Conservation (phyloP, 495 filamentous ascomycete species). For the Rostrohypoxylon terebratum region DNA sequence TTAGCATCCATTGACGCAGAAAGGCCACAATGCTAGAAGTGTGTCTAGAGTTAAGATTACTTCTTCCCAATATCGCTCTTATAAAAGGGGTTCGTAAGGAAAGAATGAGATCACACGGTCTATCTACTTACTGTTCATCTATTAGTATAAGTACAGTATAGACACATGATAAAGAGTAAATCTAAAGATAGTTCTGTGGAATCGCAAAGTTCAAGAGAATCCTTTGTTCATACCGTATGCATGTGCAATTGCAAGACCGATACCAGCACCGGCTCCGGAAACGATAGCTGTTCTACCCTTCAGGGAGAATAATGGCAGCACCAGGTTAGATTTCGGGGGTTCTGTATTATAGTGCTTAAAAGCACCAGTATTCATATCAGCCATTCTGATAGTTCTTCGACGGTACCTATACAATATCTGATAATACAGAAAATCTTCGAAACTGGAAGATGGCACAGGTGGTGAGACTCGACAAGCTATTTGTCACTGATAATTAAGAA, state of each 20-base stretch:
- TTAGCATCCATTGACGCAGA: slow-evolving; percentile 45
- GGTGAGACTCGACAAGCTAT: background rate
- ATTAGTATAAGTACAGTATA: slow-evolving; percentile 14
- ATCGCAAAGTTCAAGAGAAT: background rate
- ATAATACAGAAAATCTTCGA: background rate
- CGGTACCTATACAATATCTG: background rate
- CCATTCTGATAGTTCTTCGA: slow-evolving; percentile 47
- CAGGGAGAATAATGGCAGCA: slow-evolving; percentile 85
- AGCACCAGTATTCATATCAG: slow-evolving; percentile 62
- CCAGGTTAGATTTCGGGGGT: slow-evolving; percentile 68
- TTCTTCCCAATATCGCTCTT: background rate
- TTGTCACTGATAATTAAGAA: background rate
- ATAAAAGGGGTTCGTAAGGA: background rate
- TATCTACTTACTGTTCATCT: slow-evolving; percentile 32
- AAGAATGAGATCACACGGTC: background rate
- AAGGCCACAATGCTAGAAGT: background rate
- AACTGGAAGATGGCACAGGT: background rate
- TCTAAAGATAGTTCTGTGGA: background rate
- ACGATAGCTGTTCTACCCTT: slow-evolving; percentile 87
- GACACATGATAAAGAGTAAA: background rate
- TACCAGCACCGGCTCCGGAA: slow-evolving; percentile 83
- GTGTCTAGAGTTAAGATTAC: background rate
- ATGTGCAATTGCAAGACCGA: slow-evolving; percentile 81
- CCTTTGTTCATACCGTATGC: slow-evolving; percentile 52
- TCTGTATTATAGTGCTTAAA: slow-evolving; percentile 72